Conservation (phyloP, 2,329 filamentous ascomycete species). For the Arthrobotrys musiformis region DNA sequence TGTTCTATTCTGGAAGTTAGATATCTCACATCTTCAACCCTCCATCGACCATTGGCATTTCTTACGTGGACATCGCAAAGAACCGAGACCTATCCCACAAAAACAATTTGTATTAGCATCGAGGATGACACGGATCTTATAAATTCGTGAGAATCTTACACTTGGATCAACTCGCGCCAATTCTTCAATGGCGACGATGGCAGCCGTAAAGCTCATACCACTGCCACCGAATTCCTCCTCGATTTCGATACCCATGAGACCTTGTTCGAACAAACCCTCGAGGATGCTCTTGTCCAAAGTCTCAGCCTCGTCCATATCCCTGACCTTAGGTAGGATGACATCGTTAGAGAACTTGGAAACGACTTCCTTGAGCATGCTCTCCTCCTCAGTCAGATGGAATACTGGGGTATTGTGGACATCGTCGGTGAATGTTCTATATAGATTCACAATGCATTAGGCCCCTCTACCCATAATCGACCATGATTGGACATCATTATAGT, state of each 20-base stretch:
- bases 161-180: slow-evolving; percentile 92
- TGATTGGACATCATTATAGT: neutral
- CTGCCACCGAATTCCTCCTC: slow-evolving; percentile 96
- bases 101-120: neutral
- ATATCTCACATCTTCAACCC: neutral
- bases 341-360: slow-evolving; percentile 92
- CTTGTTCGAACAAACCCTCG: slow-evolving; percentile 95
- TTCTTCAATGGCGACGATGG: slow-evolving; percentile 97
- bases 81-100: slow-evolving; percentile 66
- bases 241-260: slow-evolving; percentile 96
- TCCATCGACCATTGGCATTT: neutral
- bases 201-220: slow-evolving; percentile 98
- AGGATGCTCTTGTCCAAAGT: slow-evolving; percentile 88
- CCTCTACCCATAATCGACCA: neutral
- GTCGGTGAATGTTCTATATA: slow-evolving; percentile 45
- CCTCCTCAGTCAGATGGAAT: slow-evolving; percentile 88
- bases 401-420: slow-evolving; percentile 75
- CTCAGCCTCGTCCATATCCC: slow-evolving; percentile 98
- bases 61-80: slow-evolving; percentile 85
- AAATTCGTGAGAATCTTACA: slow-evolving; percentile 69
- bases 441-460: neutral
- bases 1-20: slow-evolving; percentile 70
- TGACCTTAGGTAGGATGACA: slow-evolving; percentile 86
- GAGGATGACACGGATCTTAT: neutral
- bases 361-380: slow-evolving; percentile 86